A percentile compares a stretch with the other conserved stretches of the same genome.
Conservation (phyloP, 257 asterid species). For the Ilex aquifolium region DNA sequence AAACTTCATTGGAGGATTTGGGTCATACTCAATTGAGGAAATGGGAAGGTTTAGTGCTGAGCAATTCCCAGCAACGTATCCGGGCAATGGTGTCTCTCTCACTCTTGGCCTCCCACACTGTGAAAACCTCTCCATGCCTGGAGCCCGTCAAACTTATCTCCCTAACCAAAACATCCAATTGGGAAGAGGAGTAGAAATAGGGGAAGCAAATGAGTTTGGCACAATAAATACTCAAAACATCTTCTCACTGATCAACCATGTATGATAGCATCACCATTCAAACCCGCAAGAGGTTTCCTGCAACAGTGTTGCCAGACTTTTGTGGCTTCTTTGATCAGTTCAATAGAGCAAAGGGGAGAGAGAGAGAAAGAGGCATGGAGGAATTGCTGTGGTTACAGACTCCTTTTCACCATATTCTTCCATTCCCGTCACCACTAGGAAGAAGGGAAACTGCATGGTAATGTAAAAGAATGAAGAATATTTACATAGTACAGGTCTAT, state of each 20-base stretch:
- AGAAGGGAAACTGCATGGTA: neutral
- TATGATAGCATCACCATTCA: conserved; percentile 69
- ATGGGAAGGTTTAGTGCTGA: conserved; percentile 61
- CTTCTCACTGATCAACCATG: conserved; percentile 42
- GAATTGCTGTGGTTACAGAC: conserved; percentile 18
- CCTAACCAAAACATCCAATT: conserved; percentile 54
- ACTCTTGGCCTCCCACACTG: conserved; percentile 86
- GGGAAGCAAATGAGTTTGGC: conserved; percentile 42
- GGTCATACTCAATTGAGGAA: conserved; percentile 67
- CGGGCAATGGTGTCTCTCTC: conserved; percentile 71
- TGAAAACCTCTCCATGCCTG: conserved; percentile 65
- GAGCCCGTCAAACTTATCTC: conserved; percentile 52
- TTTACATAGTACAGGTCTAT: conserved; percentile 4
- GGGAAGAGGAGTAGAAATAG: conserved; percentile 49
- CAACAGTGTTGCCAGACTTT: conserved; percentile 79
- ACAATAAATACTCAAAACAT: neutral
- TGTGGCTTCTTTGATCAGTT: conserved; percentile 24
- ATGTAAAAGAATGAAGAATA: neutral
- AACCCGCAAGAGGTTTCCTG: conserved; percentile 70
- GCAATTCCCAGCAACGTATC: conserved; percentile 61
- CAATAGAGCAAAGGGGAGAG: no score
- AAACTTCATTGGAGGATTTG: conserved; percentile 89
- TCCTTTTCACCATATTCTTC: conserved; percentile 27
- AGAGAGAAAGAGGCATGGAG: no score
- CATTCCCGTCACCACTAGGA: neutral